These are phyloP conservation scores for Pyricularia sp. DNA, from an alignment of 2,329 filamentous ascomycete genomes.

Conservation along the genomic window DNA sequence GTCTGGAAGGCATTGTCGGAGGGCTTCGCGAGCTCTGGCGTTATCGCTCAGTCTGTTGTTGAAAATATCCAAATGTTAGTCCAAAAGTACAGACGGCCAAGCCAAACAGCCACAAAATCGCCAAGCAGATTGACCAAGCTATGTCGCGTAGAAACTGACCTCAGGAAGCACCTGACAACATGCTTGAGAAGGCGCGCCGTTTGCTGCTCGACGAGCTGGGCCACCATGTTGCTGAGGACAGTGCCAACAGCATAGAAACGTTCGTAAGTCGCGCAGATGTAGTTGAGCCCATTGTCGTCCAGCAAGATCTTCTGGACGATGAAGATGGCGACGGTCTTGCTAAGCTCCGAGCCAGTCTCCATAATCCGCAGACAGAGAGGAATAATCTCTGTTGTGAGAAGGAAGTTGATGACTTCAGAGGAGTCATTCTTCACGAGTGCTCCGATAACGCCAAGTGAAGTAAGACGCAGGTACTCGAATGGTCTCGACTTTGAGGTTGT, in stretches of 20 bases:
- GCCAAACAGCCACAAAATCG: background rate
- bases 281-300: constrained; percentile 92
- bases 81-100: background rate
- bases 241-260: constrained; percentile 97
- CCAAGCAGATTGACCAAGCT: background rate
- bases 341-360: constrained; percentile 96
- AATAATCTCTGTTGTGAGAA: constrained; percentile 96
- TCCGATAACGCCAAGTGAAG: constrained; percentile 91
- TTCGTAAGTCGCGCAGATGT: constrained; percentile 98
- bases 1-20: constrained; percentile 92
- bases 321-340: constrained; percentile 98
- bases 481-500: constrained; percentile 96
- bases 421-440: constrained; percentile 98
- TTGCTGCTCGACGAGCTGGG: constrained; percentile 93
- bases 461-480: constrained; percentile 94
- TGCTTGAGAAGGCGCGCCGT: constrained; percentile 94
- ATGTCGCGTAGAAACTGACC: constrained; percentile 44
- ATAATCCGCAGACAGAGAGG: constrained; percentile 96
- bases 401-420: constrained; percentile 96
- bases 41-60: constrained; percentile 77
- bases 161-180: constrained; percentile 91
- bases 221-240: constrained; percentile 97
- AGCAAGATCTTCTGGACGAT: constrained; percentile 98
- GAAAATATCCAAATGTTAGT: constrained; percentile 9
- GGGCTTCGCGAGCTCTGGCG: constrained; percentile 84